phyloP scores from a whole-genome alignment of 2,329 filamentous ascomycete species.

The Sarocladiaceae sp. region DNA sequence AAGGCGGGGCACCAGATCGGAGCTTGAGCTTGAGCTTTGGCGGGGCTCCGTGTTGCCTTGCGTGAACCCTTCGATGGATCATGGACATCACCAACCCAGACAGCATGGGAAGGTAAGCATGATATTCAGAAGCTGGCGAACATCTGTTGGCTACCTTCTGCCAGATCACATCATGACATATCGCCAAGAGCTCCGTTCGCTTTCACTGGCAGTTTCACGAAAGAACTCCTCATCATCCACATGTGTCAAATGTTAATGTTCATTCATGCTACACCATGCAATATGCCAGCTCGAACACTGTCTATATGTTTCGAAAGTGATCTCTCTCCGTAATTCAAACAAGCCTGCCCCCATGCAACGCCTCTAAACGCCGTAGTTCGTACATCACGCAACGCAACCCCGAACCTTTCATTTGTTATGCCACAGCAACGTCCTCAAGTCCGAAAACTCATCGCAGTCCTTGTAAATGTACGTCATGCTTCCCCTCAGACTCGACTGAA shows the following conservation, averaged over 20 bases:
- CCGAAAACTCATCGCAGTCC: slow-evolving; percentile 87
- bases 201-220: no score
- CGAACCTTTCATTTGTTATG: slow-evolving; percentile 66
- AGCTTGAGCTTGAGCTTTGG: slow-evolving; percentile 8
- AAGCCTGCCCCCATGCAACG: no score
- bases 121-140: no score
- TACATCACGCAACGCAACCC: no score
- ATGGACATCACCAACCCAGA: no score
- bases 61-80: no score
- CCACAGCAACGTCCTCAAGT: slow-evolving; percentile 76
- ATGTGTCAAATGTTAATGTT: neutral
- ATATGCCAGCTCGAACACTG: neutral
- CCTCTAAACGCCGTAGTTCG: no score
- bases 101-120: no score
- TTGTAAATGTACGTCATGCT: slow-evolving; percentile 98
- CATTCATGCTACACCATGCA: neutral
- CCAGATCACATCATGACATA: no score
- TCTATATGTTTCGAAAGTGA: neutral
- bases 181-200: no score
- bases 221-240: no score
- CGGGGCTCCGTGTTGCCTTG: slow-evolving; percentile 1
- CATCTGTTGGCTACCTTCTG: no score
- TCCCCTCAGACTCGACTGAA: slow-evolving; percentile 85
- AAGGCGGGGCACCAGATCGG: neutral
- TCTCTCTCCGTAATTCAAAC: neutral